Conservation (phyloP, 352 stramenopile genomes). For the Globisporangium sylvaticum region DNA sequence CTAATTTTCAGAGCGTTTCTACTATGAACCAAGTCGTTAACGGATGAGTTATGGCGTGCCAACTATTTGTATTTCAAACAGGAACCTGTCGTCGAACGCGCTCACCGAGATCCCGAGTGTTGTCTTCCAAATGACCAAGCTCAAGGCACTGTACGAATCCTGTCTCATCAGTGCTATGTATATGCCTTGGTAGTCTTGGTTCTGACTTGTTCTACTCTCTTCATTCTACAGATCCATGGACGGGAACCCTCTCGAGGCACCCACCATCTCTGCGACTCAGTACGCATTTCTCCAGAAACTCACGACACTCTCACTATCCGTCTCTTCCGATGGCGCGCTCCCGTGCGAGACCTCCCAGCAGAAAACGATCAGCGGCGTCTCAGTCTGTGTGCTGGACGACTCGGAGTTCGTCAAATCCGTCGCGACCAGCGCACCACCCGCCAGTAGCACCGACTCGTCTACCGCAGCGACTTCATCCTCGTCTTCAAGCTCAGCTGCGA, state of each 20-base stretch:
- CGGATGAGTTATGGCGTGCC: too few species aligned
- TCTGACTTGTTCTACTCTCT: slow-evolving; percentile 14
- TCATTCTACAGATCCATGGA: slow-evolving; percentile 3
- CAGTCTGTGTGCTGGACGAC: slow-evolving; percentile 32
- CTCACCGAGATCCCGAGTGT: slow-evolving; percentile 40
- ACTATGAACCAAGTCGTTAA: too few species aligned
- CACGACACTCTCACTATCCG: slow-evolving; percentile 34
- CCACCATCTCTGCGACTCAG: slow-evolving; percentile 6
- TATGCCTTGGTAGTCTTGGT: slow-evolving; percentile 18
- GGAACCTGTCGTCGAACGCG: slow-evolving; percentile 51
- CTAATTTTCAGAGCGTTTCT: too few species aligned
- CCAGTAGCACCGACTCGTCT: slow-evolving; percentile 10
- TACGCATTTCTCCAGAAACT: slow-evolving; percentile 27
- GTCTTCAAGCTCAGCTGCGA: slow-evolving; percentile 17
- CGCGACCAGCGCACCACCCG: slow-evolving; percentile 13
- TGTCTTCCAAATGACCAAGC: slow-evolving; percentile 40
- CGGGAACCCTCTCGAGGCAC: slow-evolving; percentile 5
- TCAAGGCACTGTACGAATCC: slow-evolving; percentile 41
- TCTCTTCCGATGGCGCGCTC: slow-evolving; percentile 32
- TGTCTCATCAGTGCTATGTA: slow-evolving; percentile 14
- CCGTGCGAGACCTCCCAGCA: slow-evolving; percentile 26
- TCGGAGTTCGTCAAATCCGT: slow-evolving; percentile 24
- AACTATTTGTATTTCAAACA: slow-evolving; percentile 18
- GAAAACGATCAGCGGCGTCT: slow-evolving; percentile 22
- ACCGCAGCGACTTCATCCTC: slow-evolving; percentile 20